Evolutionary conservation across 495 filamentous ascomycete species (phyloP).

Genomic region (Cudoniella acicularis): DNA sequence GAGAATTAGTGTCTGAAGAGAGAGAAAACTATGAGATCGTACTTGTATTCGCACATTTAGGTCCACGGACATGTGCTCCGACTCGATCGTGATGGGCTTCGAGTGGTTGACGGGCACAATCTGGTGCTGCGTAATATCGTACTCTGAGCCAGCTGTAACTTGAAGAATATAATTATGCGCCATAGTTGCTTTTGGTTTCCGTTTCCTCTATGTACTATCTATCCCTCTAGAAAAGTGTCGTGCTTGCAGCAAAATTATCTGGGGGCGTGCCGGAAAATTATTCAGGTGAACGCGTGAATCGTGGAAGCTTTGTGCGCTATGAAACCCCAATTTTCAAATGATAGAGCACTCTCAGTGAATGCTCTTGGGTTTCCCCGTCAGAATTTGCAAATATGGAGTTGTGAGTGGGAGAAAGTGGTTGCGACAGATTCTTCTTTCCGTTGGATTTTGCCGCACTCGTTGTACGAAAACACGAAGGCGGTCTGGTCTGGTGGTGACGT

Average conservation of each 20-base stretch:
- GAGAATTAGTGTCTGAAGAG: too few relatives aligned
- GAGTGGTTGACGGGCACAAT: conserved; percentile 68
- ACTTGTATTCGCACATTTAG: conserved; percentile 71
- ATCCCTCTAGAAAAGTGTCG: too few relatives aligned
- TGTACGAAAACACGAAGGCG: background rate
- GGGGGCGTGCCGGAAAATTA: too few relatives aligned
- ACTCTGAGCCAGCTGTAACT: conserved; percentile 71
- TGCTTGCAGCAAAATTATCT: too few relatives aligned
- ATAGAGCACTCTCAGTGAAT: background rate
- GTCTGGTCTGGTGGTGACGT: background rate
- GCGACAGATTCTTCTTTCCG: background rate
- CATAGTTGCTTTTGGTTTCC: conserved; percentile 31
- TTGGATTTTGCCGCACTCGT: background rate
- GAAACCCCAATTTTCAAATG: background rate
- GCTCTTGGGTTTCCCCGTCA: background rate
- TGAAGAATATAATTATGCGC: conserved; percentile 64
- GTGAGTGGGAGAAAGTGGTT: background rate
- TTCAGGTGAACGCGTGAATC: background rate
- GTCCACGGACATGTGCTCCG: conserved; percentile 53
- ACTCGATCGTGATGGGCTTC: conserved; percentile 52
- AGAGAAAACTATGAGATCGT: conserved; percentile 14
- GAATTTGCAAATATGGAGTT: background rate
- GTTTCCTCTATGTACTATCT: background rate
- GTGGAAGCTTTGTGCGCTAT: background rate
- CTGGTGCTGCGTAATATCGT: conserved; percentile 62